phyloP scores from a whole-genome alignment of 2,329 filamentous ascomycete genomes.

The Colletotrichum sp. region DNA sequence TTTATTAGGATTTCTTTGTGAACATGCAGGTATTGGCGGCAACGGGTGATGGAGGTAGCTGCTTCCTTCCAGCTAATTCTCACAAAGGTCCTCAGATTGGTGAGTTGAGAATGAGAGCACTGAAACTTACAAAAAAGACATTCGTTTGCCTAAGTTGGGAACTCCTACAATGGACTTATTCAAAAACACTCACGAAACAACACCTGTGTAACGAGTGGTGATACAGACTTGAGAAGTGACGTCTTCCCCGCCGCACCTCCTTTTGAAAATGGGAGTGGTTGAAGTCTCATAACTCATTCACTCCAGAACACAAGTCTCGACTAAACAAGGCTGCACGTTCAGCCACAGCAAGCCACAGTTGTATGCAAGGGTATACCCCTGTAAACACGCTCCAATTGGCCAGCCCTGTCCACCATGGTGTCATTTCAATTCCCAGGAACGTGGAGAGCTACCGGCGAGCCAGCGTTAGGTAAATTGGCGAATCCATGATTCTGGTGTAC shows the following conservation, averaged over 20 bases:
- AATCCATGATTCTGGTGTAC: constrained; percentile 9
- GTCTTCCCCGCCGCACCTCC: not conserved
- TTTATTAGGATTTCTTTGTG: not conserved
- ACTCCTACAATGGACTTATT: not conserved
- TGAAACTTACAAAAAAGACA: not conserved
- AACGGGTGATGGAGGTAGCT: not conserved
- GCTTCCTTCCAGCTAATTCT: not conserved
- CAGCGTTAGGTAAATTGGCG: not conserved
- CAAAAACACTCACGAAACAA: not conserved
- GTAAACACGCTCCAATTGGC: not conserved
- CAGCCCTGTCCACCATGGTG: constrained; percentile 8
- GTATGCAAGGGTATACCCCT: not conserved
- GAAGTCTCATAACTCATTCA: not conserved
- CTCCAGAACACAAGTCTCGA: not conserved
- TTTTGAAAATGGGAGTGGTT: not conserved
- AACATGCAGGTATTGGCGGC: not conserved
- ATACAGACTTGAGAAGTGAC: not conserved
- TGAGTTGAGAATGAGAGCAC: not conserved
- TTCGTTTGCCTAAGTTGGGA: not conserved
- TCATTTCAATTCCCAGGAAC: constrained; percentile 2
- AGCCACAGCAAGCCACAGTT: constrained; percentile 6
- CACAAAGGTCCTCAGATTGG: not conserved
- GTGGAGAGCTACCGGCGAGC: not conserved
- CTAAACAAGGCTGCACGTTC: constrained; percentile 6
- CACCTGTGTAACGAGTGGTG: not conserved